Conservation (phyloP, 331 rosid genomes). For the Pyrus hybrid region DNA sequence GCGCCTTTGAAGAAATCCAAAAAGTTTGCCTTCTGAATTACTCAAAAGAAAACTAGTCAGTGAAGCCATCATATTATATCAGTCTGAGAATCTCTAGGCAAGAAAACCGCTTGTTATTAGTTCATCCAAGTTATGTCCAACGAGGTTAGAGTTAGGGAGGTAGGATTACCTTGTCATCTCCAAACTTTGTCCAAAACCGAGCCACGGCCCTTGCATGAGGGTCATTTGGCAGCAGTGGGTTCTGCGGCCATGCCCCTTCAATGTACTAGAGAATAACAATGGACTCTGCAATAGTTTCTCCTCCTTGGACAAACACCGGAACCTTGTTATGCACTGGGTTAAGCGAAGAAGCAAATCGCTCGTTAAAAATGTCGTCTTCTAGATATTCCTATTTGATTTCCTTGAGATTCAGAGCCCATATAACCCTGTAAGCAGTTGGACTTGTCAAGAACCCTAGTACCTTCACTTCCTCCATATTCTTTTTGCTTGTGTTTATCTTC, state of each 20-base stretch:
- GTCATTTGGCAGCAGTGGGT: constrained; percentile 11
- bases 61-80: background rate
- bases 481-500: background rate
- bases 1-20: background rate
- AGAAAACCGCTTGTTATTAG: no score
- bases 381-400: background rate
- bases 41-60: background rate
- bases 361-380: constrained; percentile 5
- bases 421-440: constrained; percentile 9
- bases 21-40: background rate
- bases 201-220: constrained; percentile 19
- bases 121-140: no score
- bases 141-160: background rate
- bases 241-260: constrained; percentile 21
- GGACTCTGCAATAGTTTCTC: constrained; percentile 16
- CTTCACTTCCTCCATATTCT: constrained; percentile 5
- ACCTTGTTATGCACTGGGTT: constrained; percentile 19
- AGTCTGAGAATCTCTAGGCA: no score
- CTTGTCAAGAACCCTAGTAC: constrained; percentile 3
- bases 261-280: constrained; percentile 25
- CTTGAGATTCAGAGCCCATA: constrained; percentile 13
- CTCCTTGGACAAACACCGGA: constrained; percentile 23
- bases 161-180: constrained; percentile 18
- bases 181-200: constrained; percentile 19
- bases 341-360: constrained; percentile 14